phyloP scores from a whole-genome alignment of 23 red algal species.

The Cyanidioschyzon merolae region DNA sequence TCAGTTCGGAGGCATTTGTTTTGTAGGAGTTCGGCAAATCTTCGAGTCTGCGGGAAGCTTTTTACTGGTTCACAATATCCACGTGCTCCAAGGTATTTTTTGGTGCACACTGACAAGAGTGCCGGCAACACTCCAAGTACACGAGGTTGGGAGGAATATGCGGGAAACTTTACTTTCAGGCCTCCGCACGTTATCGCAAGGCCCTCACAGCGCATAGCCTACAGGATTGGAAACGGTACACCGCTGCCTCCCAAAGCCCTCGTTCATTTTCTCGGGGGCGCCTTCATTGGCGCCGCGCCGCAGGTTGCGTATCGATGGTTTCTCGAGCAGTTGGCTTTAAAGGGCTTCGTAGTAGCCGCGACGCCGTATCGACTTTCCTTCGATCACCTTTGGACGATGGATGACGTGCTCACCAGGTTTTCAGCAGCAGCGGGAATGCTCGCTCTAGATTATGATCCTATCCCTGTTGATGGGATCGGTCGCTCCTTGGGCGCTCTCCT shows the following conservation, averaged over 20 bases:
- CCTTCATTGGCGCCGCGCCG: constrained; percentile 49
- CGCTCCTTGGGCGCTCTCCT: constrained; percentile 55
- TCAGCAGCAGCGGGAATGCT: constrained; percentile 32
- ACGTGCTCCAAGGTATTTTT: no score
- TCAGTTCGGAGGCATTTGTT: no score
- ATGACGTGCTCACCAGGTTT: constrained; percentile 27
- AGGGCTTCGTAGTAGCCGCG: constrained; percentile 57
- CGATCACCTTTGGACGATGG: constrained; percentile 35
- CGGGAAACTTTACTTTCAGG: neutral
- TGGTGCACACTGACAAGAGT: no score
- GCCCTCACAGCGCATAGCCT: neutral
- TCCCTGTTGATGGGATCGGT: constrained; percentile 65
- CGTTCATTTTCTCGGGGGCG: constrained; percentile 85
- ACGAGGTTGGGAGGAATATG: constrained; percentile 2
- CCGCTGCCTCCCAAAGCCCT: constrained; percentile 21
- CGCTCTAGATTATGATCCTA: constrained; percentile 38
- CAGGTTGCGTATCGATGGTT: constrained; percentile 48
- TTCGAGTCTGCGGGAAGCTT: no score
- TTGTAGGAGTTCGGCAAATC: no score
- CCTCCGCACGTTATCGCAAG: neutral
- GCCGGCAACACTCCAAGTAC: no score
- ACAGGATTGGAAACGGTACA: no score
- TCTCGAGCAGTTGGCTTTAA: constrained; percentile 25
- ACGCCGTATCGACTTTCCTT: constrained; percentile 48
- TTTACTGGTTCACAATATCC: no score